These are phyloP conservation scores for Trichoderma arundinaceum DNA, from an alignment of 2,329 filamentous ascomycete species.

Conservation along the genomic window DNA sequence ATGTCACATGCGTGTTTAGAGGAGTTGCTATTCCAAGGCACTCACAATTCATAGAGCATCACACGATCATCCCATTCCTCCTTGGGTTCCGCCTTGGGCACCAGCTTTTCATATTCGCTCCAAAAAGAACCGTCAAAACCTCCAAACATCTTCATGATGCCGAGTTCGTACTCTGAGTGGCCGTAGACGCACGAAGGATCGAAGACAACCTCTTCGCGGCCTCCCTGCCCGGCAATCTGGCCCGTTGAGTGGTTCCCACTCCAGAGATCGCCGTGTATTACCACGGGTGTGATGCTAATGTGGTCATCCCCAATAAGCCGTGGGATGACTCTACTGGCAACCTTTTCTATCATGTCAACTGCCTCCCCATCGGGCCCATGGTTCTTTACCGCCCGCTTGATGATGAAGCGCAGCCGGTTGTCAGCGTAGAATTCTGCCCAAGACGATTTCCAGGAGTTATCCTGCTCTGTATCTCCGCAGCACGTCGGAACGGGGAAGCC, in stretches of 20 bases:
- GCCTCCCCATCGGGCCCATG: slow-evolving; percentile 72
- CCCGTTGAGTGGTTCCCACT: slow-evolving; percentile 79
- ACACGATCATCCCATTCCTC: slow-evolving; percentile 87
- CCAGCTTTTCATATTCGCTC: slow-evolving; percentile 74
- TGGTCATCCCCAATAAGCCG: slow-evolving; percentile 72
- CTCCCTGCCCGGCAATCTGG: slow-evolving; percentile 60
- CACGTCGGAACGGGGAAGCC: slow-evolving; percentile 86
- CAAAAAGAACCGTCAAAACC: slow-evolving; percentile 77
- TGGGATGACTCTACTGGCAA: slow-evolving; percentile 71
- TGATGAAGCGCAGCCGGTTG: slow-evolving; percentile 70
- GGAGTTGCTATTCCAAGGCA: slow-evolving; percentile 36
- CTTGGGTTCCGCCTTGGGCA: slow-evolving; percentile 79
- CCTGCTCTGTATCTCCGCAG: slow-evolving; percentile 83
- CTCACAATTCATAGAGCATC: slow-evolving; percentile 79
- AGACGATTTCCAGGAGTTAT: slow-evolving; percentile 72
- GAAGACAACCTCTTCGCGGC: slow-evolving; percentile 76
- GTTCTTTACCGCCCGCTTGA: slow-evolving; percentile 59
- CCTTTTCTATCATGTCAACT: slow-evolving; percentile 65
- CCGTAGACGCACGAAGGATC: slow-evolving; percentile 83
- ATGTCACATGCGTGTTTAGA: background rate
- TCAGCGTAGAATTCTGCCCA: slow-evolving; percentile 91
- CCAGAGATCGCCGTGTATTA: slow-evolving; percentile 94
- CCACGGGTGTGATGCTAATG: slow-evolving; percentile 72
- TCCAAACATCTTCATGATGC: slow-evolving; percentile 97
- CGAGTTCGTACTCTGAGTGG: slow-evolving; percentile 87